These are phyloP conservation scores for Psilocybe cubensis DNA, from an alignment of 768 basidiomycete genomes.

Conservation along the genomic window DNA sequence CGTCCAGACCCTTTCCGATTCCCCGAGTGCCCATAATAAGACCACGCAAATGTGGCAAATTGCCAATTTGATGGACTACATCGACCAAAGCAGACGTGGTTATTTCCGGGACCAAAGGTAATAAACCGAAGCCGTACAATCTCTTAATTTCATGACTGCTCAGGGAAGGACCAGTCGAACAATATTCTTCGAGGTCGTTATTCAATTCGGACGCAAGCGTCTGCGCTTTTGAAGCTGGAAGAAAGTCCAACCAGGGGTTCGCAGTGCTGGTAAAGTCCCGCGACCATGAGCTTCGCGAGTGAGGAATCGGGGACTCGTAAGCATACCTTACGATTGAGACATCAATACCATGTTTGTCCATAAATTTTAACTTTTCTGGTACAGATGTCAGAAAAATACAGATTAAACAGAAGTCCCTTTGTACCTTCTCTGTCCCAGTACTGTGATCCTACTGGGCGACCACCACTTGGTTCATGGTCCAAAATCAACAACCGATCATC, in stretches of 20 bases:
- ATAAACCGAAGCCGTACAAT: constrained; percentile 82
- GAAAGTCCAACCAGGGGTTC: constrained; percentile 92
- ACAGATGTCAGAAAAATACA: neutral
- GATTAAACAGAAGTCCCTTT: neutral
- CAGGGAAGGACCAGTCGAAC: constrained; percentile 61
- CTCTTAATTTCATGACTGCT: constrained; percentile 50
- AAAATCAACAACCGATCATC: constrained; percentile 80
- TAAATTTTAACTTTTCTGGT: constrained; percentile 73
- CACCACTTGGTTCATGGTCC: constrained; percentile 78
- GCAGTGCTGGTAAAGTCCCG: constrained; percentile 58
- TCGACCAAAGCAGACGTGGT: constrained; percentile 59
- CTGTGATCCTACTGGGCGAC: constrained; percentile 81
- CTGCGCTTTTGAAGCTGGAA: constrained; percentile 68
- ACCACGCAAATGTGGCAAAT: constrained; percentile 67
- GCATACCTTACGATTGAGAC: constrained; percentile 75
- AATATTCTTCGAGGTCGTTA: constrained; percentile 77
- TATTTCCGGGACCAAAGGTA: constrained; percentile 78
- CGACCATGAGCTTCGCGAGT: constrained; percentile 1
- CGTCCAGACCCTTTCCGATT: constrained; percentile 80
- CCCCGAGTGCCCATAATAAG: constrained; percentile 86
- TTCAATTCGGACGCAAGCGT: constrained; percentile 74
- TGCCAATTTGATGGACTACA: constrained; percentile 66
- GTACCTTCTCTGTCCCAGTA: constrained; percentile 69
- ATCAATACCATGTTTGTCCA: constrained; percentile 83
- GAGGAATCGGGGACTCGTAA: neutral